Base-by-base conservation (phyloP, 345 rosid species). In the Dipteronia dyeriana region DNA sequence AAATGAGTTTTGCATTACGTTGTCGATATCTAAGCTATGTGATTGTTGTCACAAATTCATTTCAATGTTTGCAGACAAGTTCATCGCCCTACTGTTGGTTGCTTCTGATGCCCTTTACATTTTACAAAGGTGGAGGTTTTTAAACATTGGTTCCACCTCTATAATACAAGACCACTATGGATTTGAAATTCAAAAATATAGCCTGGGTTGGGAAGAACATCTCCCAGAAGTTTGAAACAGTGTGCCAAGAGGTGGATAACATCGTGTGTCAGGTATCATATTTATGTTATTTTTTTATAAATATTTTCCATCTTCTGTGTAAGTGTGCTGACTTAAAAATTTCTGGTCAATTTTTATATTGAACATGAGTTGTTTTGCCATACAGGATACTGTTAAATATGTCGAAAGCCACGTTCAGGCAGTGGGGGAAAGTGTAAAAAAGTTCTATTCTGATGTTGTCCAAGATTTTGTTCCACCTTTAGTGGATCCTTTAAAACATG, bases 151-250 rank as follows among this genome's bases (percentile, higher is more conserved):
- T 68, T 71, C 13, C 19, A 3, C 61, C 47, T 61, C 29, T 60
- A 19, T 47, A 64, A 10, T 43, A 47, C 14, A 34, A 16, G 70
- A n/a, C 56, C 12, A 3, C 17, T 53, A 91, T 91, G 98, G 94
- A 87, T 78, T 63, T 82, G 29, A 88, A 86, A 54, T 75, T 65
- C 20, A 89, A 84, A 78, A 86, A 85, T 78, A 84, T 77, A 66
- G 70, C 86, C 41, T 94, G 92, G 97, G 86, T 89, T 74, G 91
- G 94, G 45, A 85, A 84, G 39, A 85, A 87, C 77, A 78, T 94
- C 62, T 89, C 74, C 79, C 90, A 87, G 84, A 94, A 88, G 83
- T 84, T 92, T 66, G 98, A 92, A 86, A 86, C 82, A 2, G 69
- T 94, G 73, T 81, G 89, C 83, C 84, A 82, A 17, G 94, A 90